Percentiles rank a stretch among this genome's conserved stretches.
These are phyloP conservation scores for Clitopilus hobsonii DNA, from an alignment of 768 basidiomycete genomes.

Conservation along the genomic window DNA sequence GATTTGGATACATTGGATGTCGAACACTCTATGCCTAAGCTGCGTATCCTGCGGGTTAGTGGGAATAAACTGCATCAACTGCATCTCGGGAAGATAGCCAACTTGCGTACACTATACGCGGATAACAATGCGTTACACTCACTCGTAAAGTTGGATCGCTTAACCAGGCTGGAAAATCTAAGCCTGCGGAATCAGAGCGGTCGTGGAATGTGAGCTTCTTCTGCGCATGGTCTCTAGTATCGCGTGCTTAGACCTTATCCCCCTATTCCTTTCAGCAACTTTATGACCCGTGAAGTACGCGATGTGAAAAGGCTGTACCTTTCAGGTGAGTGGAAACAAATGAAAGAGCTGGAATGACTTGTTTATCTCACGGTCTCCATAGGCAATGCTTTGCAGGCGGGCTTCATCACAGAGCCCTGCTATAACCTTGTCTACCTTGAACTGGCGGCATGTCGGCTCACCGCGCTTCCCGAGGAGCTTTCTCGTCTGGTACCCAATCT, in stretches of 20 bases:
- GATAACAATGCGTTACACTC: constrained; percentile 72
- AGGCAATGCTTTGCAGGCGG: constrained; percentile 67
- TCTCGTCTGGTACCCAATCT: constrained; percentile 73
- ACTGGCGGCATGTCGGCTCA: constrained; percentile 80
- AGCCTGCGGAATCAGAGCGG: constrained; percentile 88
- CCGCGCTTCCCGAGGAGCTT: constrained; percentile 65
- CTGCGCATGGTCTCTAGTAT: constrained; percentile 12
- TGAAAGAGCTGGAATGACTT: constrained; percentile 11
- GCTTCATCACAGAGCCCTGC: constrained; percentile 69
- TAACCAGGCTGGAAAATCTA: constrained; percentile 80
- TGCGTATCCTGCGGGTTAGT: constrained; percentile 84
- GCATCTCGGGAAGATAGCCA: constrained; percentile 56
- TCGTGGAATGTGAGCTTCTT: constrained; percentile 53
- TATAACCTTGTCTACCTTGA: constrained; percentile 93
- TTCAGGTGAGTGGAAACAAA: constrained; percentile 59
- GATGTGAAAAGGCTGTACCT: constrained; percentile 94
- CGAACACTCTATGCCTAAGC: constrained; percentile 51
- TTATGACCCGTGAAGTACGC: constrained; percentile 69
- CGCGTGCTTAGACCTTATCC: background rate
- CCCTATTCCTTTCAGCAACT: constrained; percentile 23
- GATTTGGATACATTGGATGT: constrained; percentile 49
- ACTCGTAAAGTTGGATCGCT: constrained; percentile 47
- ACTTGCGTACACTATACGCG: constrained; percentile 86
- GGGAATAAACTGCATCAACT: constrained; percentile 72
- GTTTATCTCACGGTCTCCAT: constrained; percentile 17